phyloP scores from a whole-genome alignment of 352 stramenopile species.

The Globisporangium cederbergense region DNA sequence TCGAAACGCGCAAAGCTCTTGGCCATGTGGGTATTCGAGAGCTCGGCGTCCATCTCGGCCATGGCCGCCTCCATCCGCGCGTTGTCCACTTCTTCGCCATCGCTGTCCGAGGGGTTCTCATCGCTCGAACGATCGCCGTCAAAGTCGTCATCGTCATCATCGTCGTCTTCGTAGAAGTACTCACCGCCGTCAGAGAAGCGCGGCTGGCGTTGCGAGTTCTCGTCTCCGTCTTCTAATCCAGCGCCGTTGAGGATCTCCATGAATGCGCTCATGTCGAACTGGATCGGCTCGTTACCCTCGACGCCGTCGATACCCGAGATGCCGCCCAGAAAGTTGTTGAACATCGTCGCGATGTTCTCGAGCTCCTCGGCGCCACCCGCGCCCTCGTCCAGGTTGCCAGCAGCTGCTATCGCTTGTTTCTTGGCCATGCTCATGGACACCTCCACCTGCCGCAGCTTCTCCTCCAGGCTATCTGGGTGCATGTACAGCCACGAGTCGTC shows the following conservation, averaged over 20 bases:
- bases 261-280: slow-evolving; percentile 69
- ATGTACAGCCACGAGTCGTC: slow-evolving; percentile 81
- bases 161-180: slow-evolving; percentile 20
- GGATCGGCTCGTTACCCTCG: slow-evolving; percentile 42
- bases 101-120: slow-evolving; percentile 28
- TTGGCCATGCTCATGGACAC: slow-evolving; percentile 17
- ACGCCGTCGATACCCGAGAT: slow-evolving; percentile 70
- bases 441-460: slow-evolving; percentile 40
- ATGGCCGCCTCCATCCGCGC: slow-evolving; percentile 50
- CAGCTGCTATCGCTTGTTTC: background rate
- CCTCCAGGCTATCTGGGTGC: slow-evolving; percentile 69
- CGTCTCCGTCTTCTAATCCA: background rate
- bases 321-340: slow-evolving; percentile 66
- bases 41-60: slow-evolving; percentile 74
- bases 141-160: slow-evolving; percentile 27
- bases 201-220: slow-evolving; percentile 10
- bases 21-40: slow-evolving; percentile 44
- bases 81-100: slow-evolving; percentile 36
- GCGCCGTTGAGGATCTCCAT: slow-evolving; percentile 57
- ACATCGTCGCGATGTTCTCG: slow-evolving; percentile 69
- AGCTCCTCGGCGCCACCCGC: slow-evolving; percentile 56
- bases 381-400: slow-evolving; percentile 1
- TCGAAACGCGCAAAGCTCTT: slow-evolving; percentile 54
- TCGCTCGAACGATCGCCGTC: slow-evolving; percentile 18
- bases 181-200: slow-evolving; percentile 12